Evolutionary conservation across 2,329 filamentous ascomycete genomes (phyloP).

Genomic region (Talaromyces sp.): DNA sequence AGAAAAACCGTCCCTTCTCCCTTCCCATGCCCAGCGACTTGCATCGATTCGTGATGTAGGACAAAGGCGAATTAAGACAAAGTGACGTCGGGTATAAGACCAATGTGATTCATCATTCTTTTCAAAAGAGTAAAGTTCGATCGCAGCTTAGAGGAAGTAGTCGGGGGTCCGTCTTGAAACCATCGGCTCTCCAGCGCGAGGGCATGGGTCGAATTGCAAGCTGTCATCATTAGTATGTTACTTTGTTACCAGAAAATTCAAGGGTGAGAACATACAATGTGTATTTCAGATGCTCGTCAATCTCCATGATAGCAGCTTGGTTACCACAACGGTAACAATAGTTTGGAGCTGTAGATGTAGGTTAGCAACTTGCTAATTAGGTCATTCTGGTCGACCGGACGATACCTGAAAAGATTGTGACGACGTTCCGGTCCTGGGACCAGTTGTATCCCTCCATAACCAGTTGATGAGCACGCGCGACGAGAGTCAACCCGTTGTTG

Average conservation of each 20-base stretch:
- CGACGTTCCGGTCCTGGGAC: conserved; percentile 97
- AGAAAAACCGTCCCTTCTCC: conserved; percentile 2
- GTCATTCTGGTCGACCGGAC: conserved; percentile 13
- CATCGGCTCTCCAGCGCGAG: conserved; percentile 96
- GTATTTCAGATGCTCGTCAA: conserved; percentile 98
- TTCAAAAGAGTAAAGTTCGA: conserved; percentile 19
- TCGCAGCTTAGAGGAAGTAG: conserved; percentile 79
- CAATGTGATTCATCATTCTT: conserved; percentile 12
- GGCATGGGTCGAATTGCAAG: conserved; percentile 98
- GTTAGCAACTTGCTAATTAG: neutral
- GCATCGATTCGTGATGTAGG: neutral
- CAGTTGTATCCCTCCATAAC: conserved; percentile 99
- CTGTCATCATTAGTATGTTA: conserved; percentile 47
- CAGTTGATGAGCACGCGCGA: conserved; percentile 93
- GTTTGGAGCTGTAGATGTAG: conserved; percentile 62
- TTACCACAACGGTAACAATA: conserved; percentile 99
- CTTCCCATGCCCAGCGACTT: conserved; percentile 11
- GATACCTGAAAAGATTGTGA: conserved; percentile 95
- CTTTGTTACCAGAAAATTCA: neutral
- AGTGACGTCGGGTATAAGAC: conserved; percentile 14
- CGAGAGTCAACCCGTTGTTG: conserved; percentile 94
- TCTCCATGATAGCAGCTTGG: conserved; percentile 99
- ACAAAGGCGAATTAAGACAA: conserved; percentile 13
- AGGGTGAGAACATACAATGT: conserved; percentile 73
- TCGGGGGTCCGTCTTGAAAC: conserved; percentile 95